phyloP scores from a whole-genome alignment of 495 filamentous ascomycete genomes.

The Xylaria flabelliformis region DNA sequence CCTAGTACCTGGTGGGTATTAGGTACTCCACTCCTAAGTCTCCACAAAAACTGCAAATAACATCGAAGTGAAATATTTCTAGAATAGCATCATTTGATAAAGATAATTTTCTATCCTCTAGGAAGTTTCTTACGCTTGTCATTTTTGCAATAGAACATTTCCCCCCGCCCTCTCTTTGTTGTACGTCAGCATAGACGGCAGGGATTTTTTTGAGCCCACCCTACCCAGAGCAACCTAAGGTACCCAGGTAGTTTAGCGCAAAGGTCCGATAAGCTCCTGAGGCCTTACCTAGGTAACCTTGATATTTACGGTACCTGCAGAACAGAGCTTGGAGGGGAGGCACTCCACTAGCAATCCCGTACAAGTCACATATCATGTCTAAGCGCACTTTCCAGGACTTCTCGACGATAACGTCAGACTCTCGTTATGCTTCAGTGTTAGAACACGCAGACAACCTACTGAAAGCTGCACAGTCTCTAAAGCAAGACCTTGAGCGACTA shows the following conservation, averaged over 20 bases:
- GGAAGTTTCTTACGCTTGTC: background rate
- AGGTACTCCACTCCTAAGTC: no score
- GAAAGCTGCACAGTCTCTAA: conserved; percentile 36
- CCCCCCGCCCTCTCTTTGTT: no score
- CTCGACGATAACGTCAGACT: conserved; percentile 20
- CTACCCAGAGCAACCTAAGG: no score
- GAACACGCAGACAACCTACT: conserved; percentile 44
- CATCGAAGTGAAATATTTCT: no score
- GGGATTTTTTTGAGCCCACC: background rate
- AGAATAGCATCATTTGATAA: background rate
- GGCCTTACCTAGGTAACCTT: background rate
- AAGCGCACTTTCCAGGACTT: conserved; percentile 39
- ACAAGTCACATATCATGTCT: conserved; percentile 29
- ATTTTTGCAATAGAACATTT: background rate
- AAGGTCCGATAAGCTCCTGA: no score
- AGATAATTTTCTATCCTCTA: background rate
- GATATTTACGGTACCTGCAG: background rate
- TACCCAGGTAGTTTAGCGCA: background rate
- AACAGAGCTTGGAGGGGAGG: background rate
- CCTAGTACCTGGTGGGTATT: background rate
- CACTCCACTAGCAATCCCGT: background rate
- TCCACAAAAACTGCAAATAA: background rate
- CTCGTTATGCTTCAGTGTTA: conserved; percentile 28
- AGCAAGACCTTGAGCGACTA: conserved; percentile 36
- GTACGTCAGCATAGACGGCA: background rate